Evolutionary conservation across 2,329 filamentous ascomycete genomes (phyloP).

Genomic region (Paraphoma sp.): DNA sequence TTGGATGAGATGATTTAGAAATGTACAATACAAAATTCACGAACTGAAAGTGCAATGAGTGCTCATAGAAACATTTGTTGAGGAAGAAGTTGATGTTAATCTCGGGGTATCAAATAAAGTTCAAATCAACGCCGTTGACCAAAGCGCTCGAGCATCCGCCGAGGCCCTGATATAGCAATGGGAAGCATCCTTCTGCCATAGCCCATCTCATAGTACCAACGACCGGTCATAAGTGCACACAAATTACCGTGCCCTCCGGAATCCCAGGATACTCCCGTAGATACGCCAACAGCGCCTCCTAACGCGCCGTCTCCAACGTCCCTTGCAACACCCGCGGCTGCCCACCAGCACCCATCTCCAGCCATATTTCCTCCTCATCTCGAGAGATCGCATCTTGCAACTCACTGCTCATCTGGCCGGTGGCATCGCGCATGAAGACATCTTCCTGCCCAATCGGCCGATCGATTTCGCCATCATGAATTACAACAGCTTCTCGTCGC

Average conservation of each 20-base stretch:
- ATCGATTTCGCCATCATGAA: slow-evolving; percentile 75
- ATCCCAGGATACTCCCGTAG: background rate
- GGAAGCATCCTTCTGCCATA: background rate
- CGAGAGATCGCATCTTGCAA: background rate
- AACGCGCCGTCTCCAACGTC: background rate
- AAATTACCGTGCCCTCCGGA: background rate
- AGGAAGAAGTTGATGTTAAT: background rate
- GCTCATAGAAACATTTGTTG: background rate
- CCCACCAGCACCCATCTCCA: background rate
- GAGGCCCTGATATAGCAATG: background rate
- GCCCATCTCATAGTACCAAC: background rate
- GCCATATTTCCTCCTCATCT: background rate
- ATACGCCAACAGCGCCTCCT: background rate
- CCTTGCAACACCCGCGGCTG: background rate
- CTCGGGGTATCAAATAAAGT: background rate
- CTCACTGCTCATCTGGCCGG: slow-evolving; percentile 16
- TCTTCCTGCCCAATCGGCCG: slow-evolving; percentile 75
- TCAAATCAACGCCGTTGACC: background rate
- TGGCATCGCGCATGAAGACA: slow-evolving; percentile 69
- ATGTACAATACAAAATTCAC: slow-evolving; percentile 4
- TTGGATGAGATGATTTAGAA: slow-evolving; percentile 13
- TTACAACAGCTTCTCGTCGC: slow-evolving; percentile 86
- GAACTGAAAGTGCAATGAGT: background rate
- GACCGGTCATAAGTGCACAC: background rate
- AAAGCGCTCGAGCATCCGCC: background rate